phyloP scores from a whole-genome alignment of 2,329 filamentous ascomycete species.

The Cladosporium sp. region DNA sequence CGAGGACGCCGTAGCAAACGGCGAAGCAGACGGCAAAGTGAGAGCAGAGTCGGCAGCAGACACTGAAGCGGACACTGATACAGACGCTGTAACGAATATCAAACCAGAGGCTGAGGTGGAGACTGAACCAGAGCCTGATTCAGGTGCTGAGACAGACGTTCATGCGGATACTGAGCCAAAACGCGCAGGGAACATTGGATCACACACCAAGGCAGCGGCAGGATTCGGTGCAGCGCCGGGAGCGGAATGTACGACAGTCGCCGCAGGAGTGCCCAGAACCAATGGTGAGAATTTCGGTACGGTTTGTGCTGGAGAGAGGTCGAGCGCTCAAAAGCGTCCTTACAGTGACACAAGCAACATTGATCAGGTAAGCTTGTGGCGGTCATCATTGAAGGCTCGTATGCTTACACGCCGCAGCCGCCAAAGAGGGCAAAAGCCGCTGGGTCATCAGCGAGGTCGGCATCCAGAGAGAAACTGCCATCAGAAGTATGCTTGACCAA shows the following conservation, averaged over 20 bases:
- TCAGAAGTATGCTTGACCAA: no score
- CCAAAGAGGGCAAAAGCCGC: constrained; percentile 8
- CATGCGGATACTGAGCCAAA: constrained; percentile 11
- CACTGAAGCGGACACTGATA: constrained; percentile 6
- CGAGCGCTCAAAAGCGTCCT: background rate
- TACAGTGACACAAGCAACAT: constrained; percentile 3
- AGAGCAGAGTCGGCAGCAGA: constrained; percentile 6
- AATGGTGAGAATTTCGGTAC: background rate
- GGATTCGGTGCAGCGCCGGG: background rate
- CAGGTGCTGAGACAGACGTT: constrained; percentile 7
- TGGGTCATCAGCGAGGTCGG: background rate
- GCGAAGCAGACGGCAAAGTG: constrained; percentile 7
- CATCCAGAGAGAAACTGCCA: no score
- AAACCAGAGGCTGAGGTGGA: background rate
- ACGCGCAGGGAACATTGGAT: constrained; percentile 13
- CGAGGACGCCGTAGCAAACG: constrained; percentile 11
- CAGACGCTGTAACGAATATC: constrained; percentile 8
- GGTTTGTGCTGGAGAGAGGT: constrained; percentile 1
- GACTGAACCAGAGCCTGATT: constrained; percentile 7
- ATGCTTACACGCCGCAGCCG: constrained; percentile 12
- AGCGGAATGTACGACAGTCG: constrained; percentile 4
- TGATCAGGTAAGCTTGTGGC: constrained; percentile 11
- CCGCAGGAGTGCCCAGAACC: background rate
- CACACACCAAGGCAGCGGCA: background rate
- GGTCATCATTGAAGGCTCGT: constrained; percentile 4